Evolutionary conservation across 805 yeast species (phyloP).

Genomic region (Blastobotrys attinorum): DNA sequence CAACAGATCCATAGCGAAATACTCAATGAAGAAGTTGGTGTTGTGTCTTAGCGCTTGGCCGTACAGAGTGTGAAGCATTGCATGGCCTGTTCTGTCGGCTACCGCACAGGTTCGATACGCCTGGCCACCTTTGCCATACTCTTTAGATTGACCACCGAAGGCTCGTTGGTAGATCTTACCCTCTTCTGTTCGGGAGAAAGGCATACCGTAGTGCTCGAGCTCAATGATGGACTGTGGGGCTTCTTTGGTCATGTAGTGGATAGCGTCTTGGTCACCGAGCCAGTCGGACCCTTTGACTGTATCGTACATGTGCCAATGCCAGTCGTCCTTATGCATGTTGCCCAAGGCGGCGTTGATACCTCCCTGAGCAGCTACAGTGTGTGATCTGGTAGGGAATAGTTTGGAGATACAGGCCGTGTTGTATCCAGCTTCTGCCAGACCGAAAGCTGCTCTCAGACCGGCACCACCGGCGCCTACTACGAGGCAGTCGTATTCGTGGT

Average conservation of each 20-base stretch:
- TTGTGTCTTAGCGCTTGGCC: conserved; percentile 96
- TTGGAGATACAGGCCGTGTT: conserved; percentile 97
- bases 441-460: conserved; percentile 97
- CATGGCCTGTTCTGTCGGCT: conserved; percentile 99
- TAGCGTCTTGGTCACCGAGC: conserved; percentile 99
- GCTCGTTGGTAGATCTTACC: conserved; percentile 98
- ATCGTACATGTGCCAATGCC: conserved; percentile 99
- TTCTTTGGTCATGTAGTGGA: conserved; percentile 97
- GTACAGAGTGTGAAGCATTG: conserved; percentile 87
- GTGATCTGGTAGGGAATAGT: conserved; percentile 96
- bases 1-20: conserved; percentile 87
- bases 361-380: conserved; percentile 99
- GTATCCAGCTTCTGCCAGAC: conserved; percentile 92
- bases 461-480: conserved; percentile 99
- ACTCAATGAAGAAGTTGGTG: conserved; percentile 97
- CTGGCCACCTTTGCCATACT: conserved; percentile 97
- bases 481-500: conserved; percentile 96
- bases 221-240: conserved; percentile 95
- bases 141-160: conserved; percentile 95
- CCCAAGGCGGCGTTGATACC: conserved; percentile 99
- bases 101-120: conserved; percentile 99
- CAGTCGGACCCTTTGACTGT: conserved; percentile 99
- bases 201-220: conserved; percentile 97
- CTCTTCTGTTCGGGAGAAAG: conserved; percentile 93
- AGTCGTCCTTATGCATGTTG: conserved; percentile 95